Conservation (phyloP, 2,329 filamentous ascomycete species). For the Fusarium siculi region DNA sequence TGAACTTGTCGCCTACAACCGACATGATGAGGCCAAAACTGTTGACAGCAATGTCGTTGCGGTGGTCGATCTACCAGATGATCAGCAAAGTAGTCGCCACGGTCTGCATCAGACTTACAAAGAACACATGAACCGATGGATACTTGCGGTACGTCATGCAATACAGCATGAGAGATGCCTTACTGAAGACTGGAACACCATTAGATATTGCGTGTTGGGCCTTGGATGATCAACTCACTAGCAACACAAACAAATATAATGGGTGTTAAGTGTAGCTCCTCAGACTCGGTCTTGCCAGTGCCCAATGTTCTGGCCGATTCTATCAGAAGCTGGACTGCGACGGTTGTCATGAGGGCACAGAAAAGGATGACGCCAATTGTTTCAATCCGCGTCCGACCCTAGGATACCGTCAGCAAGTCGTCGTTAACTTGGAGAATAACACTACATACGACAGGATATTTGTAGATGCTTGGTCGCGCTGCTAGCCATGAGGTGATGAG, state of each 20-base stretch:
- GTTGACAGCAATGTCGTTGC: background rate
- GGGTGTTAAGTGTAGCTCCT: background rate
- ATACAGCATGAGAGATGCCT: background rate
- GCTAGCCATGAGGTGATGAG: background rate
- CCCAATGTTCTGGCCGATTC: background rate
- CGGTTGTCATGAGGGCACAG: background rate
- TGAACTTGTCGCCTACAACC: background rate
- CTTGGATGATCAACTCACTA: background rate
- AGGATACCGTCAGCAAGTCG: too few species aligned
- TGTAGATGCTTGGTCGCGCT: background rate
- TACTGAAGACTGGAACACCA: background rate
- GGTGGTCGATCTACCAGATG: background rate
- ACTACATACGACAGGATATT: background rate
- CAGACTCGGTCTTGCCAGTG: background rate
- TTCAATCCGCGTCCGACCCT: background rate
- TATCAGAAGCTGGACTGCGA: background rate
- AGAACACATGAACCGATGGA: background rate
- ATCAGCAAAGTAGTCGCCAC: background rate
- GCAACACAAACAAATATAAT: background rate
- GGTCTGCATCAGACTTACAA: background rate
- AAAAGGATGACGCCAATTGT: background rate
- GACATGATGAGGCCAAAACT: background rate
- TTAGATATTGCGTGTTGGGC: background rate
- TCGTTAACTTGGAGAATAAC: too few species aligned
- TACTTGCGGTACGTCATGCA: background rate